Evolutionary conservation across 805 yeast species (phyloP).

Genomic region (Myxozyma neglecta): DNA sequence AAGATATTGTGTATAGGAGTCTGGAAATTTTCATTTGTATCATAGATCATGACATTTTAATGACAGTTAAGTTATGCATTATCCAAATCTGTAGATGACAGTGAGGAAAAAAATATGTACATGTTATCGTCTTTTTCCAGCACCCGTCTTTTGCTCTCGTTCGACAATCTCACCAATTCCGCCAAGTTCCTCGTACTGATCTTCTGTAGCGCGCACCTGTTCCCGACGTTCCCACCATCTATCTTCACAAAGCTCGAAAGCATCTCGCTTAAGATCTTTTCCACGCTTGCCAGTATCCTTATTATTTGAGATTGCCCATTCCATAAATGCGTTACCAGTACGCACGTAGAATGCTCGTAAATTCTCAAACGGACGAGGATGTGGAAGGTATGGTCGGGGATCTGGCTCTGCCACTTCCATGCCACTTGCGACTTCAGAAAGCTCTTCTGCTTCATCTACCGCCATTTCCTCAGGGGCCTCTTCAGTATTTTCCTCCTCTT

Average conservation of each 20-base stretch:
- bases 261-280: conserved; percentile 80
- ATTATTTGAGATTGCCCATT: conserved; percentile 61
- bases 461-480: conserved; percentile 45
- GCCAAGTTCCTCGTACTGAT: conserved; percentile 81
- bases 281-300: conserved; percentile 78
- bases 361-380: conserved; percentile 89
- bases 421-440: conserved; percentile 64
- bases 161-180: conserved; percentile 89
- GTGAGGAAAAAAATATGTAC: not conserved
- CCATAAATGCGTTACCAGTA: conserved; percentile 81
- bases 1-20: not conserved
- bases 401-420: conserved; percentile 64
- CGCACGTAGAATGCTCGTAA: conserved; percentile 82
- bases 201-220: conserved; percentile 83
- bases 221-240: conserved; percentile 99
- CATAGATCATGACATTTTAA: not conserved
- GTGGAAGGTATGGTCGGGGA: conserved; percentile 94
- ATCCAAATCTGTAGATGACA: no score
- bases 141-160: conserved; percentile 46
- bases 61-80: no score
- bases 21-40: not conserved
- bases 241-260: conserved; percentile 88
- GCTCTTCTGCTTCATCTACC: conserved; percentile 59
- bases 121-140: conserved; percentile 19
- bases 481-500: conserved; percentile 44